Percentiles rank a stretch among this genome's conserved stretches.
These are phyloP conservation scores for Zygnema cylindricum DNA, from an alignment of 139 green algal species.

Conservation along the genomic window DNA sequence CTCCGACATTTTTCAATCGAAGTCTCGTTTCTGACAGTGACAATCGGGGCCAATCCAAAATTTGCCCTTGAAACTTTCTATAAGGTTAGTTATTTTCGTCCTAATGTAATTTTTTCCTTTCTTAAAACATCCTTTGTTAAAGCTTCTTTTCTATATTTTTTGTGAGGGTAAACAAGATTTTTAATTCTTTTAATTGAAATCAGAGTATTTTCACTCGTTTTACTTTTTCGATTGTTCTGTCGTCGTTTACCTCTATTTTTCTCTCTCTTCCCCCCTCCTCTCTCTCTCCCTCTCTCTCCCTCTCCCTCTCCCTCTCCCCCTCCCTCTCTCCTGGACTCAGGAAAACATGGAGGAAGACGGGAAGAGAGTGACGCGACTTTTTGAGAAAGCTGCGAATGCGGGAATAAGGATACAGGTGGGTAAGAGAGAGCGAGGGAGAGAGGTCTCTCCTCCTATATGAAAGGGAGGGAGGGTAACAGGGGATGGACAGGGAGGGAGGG, in stretches of 20 bases:
- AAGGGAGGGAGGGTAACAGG: no score
- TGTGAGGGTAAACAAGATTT: background rate
- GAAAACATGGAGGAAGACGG: constrained; percentile 79
- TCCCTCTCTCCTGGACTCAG: no score
- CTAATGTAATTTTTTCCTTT: no score
- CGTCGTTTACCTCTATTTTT: no score
- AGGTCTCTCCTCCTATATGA: background rate
- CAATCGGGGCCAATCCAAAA: constrained; percentile 81
- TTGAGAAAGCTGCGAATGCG: constrained; percentile 63
- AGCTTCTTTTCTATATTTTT: background rate
- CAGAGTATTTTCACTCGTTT: background rate
- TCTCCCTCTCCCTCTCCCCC: background rate
- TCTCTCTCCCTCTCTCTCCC: background rate
- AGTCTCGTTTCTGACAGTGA: constrained; percentile 78
- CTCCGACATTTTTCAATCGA: constrained; percentile 74
- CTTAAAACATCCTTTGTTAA: no score
- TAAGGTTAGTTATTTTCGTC: no score
- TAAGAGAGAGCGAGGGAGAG: background rate
- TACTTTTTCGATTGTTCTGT: background rate
- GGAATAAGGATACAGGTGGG: constrained; percentile 70
- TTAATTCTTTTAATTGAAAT: background rate
- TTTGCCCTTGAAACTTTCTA: constrained; percentile 87
- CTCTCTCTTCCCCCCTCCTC: background rate
- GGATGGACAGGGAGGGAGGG: no score
- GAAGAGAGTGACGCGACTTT: constrained; percentile 78